Conservation (phyloP, 768 basidiomycete genomes). For the Sarcodon aspratus region DNA sequence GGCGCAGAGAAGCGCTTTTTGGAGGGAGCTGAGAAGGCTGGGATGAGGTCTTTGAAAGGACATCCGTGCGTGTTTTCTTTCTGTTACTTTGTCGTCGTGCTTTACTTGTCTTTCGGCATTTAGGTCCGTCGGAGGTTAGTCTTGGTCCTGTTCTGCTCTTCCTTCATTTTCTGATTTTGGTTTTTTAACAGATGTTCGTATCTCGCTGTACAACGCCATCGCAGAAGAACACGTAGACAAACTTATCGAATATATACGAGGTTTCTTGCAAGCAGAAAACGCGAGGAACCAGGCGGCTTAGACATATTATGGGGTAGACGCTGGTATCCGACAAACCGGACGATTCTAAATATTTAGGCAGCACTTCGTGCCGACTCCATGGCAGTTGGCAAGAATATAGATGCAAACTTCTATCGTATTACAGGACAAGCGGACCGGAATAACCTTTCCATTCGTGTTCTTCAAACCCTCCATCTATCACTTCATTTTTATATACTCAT, state of each 20-base stretch:
- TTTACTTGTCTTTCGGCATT: neutral
- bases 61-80: constrained; percentile 55
- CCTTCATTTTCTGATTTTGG: neutral
- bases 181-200: constrained; percentile 30
- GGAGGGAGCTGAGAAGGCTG: constrained; percentile 63
- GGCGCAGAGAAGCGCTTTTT: constrained; percentile 60
- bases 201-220: constrained; percentile 51
- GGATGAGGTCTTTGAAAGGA: constrained; percentile 84
- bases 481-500: too few species aligned
- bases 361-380: too few species aligned
- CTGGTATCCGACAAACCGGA: too few species aligned
- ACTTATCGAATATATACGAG: constrained; percentile 16
- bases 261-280: constrained; percentile 13
- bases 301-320: too few species aligned
- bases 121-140: constrained; percentile 30
- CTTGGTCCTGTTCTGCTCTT: neutral
- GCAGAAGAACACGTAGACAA: constrained; percentile 32
- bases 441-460: too few species aligned
- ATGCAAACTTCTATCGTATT: too few species aligned
- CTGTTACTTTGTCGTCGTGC: neutral
- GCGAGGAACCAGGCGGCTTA: too few species aligned
- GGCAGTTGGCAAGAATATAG: too few species aligned
- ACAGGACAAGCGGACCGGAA: too few species aligned
- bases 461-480: too few species aligned
- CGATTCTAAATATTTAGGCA: too few species aligned